Evolutionary conservation across 805 yeast species (phyloP).

Genomic region (Candida montana): DNA sequence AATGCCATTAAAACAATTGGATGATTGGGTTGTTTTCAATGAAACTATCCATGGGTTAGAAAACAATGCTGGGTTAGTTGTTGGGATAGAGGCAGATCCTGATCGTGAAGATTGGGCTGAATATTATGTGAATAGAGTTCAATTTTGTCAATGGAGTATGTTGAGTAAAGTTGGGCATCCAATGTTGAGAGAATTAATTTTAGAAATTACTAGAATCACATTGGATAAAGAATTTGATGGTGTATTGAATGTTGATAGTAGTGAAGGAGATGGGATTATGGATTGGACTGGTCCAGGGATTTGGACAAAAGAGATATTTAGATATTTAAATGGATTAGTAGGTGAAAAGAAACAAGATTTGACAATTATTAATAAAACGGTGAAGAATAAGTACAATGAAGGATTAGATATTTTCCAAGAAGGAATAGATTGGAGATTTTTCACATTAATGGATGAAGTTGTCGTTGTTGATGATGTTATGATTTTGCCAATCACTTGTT

Average conservation of each 20-base stretch:
- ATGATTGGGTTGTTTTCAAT: constrained; percentile 64
- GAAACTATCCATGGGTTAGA: constrained; percentile 14
- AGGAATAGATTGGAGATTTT: constrained; percentile 54
- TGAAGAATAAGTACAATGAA: constrained; percentile 24
- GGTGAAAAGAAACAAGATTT: constrained; percentile 1
- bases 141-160: constrained; percentile 96
- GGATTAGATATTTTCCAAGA: constrained; percentile 24
- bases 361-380: constrained; percentile 15
- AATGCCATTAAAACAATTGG: constrained; percentile 60
- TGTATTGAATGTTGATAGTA: constrained; percentile 45
- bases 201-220: constrained; percentile 74
- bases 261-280: constrained; percentile 79
- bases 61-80: constrained; percentile 61
- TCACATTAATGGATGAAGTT: constrained; percentile 54
- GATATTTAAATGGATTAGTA: constrained; percentile 56
- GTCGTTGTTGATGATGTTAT: constrained; percentile 60
- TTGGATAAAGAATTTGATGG: constrained; percentile 47
- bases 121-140: constrained; percentile 90
- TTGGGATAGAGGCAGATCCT: constrained; percentile 97
- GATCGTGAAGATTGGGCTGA: constrained; percentile 91
- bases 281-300: constrained; percentile 97
- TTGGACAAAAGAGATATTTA: constrained; percentile 83
- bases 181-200: constrained; percentile 69
- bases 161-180: constrained; percentile 92
- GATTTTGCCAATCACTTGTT: constrained; percentile 65